Percentiles rank a stretch among this genome's conserved stretches.
These are phyloP conservation scores for Apostasia shenzhenica DNA, from an alignment of 106 monocot genomes.

Conservation along the genomic window DNA sequence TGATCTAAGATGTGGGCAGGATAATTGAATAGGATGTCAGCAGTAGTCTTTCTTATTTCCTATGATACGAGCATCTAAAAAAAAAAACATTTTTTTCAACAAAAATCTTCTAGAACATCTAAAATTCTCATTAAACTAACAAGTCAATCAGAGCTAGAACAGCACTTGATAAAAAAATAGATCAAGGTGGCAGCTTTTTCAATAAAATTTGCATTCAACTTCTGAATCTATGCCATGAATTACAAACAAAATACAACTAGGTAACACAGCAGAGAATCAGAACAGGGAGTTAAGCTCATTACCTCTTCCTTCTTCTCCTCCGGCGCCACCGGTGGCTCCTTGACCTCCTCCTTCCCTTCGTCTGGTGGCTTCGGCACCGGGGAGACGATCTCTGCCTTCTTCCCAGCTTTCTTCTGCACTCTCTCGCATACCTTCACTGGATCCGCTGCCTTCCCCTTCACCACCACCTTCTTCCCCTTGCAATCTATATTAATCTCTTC, in stretches of 20 bases:
- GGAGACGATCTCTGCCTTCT: conserved; percentile 55
- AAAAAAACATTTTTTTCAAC: too few relatives aligned
- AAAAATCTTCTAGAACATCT: too few relatives aligned
- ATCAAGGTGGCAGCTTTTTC: too few relatives aligned
- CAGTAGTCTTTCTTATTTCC: too few relatives aligned
- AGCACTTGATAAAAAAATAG: too few relatives aligned
- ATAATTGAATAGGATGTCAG: too few relatives aligned
- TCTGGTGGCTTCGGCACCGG: conserved; percentile 48
- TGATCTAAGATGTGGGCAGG: background rate
- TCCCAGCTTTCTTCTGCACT: conserved; percentile 65
- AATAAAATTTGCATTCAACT: too few relatives aligned
- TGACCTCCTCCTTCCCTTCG: conserved; percentile 26
- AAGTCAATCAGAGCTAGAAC: too few relatives aligned
- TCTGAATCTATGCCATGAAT: too few relatives aligned
- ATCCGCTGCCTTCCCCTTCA: conserved; percentile 54
- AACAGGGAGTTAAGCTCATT: background rate
- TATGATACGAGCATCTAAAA: too few relatives aligned
- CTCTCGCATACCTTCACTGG: conserved; percentile 54
- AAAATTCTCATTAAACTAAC: too few relatives aligned
- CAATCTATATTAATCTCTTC: conserved; percentile 62
- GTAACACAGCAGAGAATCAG: background rate
- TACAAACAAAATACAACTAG: too few relatives aligned
- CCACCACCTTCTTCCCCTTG: conserved; percentile 45
- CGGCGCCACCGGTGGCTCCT: conserved; percentile 15
- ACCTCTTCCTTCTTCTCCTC: conserved; percentile 55